A percentile compares a stretch with the other conserved stretches of the same genome.
These are phyloP conservation scores for Xylaria acuta DNA, from an alignment of 495 filamentous ascomycete genomes.

Conservation along the genomic window DNA sequence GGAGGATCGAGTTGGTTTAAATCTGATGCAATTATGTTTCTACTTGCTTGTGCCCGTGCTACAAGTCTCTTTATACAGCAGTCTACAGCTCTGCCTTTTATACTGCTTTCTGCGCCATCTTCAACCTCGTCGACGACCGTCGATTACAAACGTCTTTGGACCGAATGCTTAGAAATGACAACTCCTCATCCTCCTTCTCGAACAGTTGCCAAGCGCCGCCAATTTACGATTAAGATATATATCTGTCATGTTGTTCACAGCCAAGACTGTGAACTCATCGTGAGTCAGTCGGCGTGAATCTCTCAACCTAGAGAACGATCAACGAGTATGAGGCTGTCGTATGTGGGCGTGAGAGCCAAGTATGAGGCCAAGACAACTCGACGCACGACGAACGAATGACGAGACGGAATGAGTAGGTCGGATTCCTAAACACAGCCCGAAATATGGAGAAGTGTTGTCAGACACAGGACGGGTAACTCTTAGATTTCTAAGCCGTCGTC, in stretches of 20 bases:
- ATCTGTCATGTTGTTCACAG: neutral
- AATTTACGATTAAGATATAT: neutral
- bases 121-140: neutral
- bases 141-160: neutral
- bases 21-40: neutral
- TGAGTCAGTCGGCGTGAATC: neutral
- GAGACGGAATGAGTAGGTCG: too few relatives aligned
- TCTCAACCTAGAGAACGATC: neutral
- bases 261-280: neutral
- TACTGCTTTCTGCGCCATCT: neutral
- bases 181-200: neutral
- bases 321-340: neutral
- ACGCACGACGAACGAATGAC: neutral
- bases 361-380: neutral
- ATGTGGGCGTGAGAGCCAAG: neutral
- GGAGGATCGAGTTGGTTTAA: neutral
- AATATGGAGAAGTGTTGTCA: neutral
- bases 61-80: neutral
- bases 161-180: neutral
- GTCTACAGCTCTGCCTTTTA: neutral
- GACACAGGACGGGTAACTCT: neutral
- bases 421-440: neutral
- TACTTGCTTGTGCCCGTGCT: neutral
- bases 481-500: slow-evolving; percentile 2
- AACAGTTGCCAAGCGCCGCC: neutral